Conservation (phyloP, 2,329 filamentous ascomycete genomes). For the Trichothecium sympodiale region DNA sequence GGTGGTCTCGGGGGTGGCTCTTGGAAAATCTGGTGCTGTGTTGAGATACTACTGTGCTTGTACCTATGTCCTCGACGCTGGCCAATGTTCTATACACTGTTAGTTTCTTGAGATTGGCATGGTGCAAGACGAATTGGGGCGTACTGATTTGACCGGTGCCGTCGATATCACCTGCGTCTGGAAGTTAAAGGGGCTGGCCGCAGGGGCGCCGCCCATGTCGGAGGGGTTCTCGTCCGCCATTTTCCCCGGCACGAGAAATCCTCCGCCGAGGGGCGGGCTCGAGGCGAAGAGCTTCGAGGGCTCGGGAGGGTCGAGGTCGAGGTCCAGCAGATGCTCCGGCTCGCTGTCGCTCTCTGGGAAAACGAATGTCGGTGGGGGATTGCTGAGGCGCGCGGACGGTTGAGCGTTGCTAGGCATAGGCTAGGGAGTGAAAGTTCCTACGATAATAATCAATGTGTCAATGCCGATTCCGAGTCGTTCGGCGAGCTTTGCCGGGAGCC, state of each 20-base stretch:
- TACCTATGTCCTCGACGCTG: slow-evolving; percentile 93
- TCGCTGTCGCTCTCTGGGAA: slow-evolving; percentile 1
- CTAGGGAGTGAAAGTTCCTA: too few relatives aligned
- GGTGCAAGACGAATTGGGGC: slow-evolving; percentile 15
- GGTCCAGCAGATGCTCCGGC: background rate
- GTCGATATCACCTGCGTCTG: slow-evolving; percentile 70
- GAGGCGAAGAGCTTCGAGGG: slow-evolving; percentile 1
- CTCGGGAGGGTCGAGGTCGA: background rate
- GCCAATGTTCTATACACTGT: slow-evolving; percentile 58
- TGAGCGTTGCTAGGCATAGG: background rate
- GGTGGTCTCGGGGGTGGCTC: slow-evolving; percentile 80
- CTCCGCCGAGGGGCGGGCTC: slow-evolving; percentile 14
- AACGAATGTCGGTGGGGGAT: slow-evolving; percentile 2
- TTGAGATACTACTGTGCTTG: slow-evolving; percentile 88
- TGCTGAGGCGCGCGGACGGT: background rate
- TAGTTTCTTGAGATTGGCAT: too few relatives aligned
- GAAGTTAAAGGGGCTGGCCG: slow-evolving; percentile 82
- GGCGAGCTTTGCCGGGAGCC: too few relatives aligned
- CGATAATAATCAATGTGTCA: too few relatives aligned
- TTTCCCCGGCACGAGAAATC: slow-evolving; percentile 12
- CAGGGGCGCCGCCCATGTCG: slow-evolving; percentile 12
- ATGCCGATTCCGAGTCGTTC: too few relatives aligned
- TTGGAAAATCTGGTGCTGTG: slow-evolving; percentile 86
- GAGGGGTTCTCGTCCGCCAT: slow-evolving; percentile 8
- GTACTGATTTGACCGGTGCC: slow-evolving; percentile 65